Conservation (phyloP, 805 yeast species). For the Saccharomycopsis sp. region DNA sequence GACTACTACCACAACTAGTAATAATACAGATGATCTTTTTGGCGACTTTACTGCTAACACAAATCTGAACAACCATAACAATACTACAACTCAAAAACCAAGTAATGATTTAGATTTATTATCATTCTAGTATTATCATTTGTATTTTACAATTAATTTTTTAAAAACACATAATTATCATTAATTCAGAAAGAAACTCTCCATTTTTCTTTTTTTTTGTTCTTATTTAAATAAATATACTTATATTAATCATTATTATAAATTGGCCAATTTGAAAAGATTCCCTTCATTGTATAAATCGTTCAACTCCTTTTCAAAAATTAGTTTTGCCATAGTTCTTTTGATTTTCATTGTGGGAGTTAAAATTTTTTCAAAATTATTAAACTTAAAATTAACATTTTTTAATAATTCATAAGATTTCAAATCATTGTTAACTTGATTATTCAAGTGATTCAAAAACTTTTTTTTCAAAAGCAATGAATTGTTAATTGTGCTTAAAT, state of each 20-base stretch:
- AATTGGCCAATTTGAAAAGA: no score
- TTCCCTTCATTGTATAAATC: no score
- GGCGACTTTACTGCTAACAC: slow-evolving; percentile 10
- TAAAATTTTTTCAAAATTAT: slow-evolving; percentile 45
- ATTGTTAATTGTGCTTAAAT: no score
- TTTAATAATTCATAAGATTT: slow-evolving; percentile 45
- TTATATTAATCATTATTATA: no score
- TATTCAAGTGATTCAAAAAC: slow-evolving; percentile 22
- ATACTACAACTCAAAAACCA: neutral
- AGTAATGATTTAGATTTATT: slow-evolving; percentile 14
- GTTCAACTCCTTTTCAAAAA: no score
- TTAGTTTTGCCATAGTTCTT: slow-evolving; percentile 46
- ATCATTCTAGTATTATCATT: slow-evolving; percentile 10
- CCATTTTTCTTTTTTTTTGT: no score
- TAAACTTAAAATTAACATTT: slow-evolving; percentile 35
- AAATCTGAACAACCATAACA: neutral
- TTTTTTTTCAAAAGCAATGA: slow-evolving; percentile 3
- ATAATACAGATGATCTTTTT: slow-evolving; percentile 9
- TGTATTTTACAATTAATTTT: no score
- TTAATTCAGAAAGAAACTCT: no score
- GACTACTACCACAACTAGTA: neutral
- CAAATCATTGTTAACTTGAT: slow-evolving; percentile 28
- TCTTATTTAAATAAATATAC: no score
- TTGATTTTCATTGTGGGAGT: slow-evolving; percentile 50
- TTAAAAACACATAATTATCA: no score